Evolutionary conservation across 2,329 filamentous ascomycete species (phyloP).

Genomic region (Scytalidium sp.): DNA sequence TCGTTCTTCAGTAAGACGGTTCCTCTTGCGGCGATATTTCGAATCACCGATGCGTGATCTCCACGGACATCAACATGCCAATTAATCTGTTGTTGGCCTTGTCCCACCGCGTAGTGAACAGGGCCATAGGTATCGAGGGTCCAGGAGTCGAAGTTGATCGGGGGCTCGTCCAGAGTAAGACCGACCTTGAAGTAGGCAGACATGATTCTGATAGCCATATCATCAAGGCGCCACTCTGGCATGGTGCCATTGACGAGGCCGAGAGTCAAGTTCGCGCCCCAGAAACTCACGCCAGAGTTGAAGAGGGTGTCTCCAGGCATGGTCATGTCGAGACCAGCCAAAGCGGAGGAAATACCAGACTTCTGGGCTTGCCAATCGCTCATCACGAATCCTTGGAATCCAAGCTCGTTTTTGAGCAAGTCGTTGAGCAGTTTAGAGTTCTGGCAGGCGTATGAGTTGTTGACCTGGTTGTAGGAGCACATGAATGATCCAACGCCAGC

Average conservation of each 20-base stretch:
- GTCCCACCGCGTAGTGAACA: constrained; percentile 58
- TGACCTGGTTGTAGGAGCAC: constrained; percentile 82
- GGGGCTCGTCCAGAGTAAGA: constrained; percentile 38
- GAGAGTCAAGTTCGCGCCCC: constrained; percentile 84
- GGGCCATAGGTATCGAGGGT: constrained; percentile 72
- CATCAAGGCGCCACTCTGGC: constrained; percentile 82
- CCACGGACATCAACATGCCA: constrained; percentile 79
- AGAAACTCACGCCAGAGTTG: constrained; percentile 59
- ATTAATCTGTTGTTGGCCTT: constrained; percentile 68
- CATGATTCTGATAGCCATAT: constrained; percentile 87
- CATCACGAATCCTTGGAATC: constrained; percentile 79
- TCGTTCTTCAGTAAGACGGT: constrained; percentile 88
- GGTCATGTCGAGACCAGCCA: constrained; percentile 79
- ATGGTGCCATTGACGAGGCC: constrained; percentile 87
- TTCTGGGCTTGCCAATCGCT: constrained; percentile 81
- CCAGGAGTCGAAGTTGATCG: constrained; percentile 88
- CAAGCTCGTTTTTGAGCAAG: constrained; percentile 74
- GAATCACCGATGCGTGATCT: constrained; percentile 70
- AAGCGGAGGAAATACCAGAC: constrained; percentile 60
- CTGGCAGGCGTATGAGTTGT: constrained; percentile 78
- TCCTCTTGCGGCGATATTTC: constrained; percentile 73
- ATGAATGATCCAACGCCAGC: constrained; percentile 79
- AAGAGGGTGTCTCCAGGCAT: constrained; percentile 85
- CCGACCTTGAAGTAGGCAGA: constrained; percentile 67
- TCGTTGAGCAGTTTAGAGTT: constrained; percentile 75